Conservation (phyloP, 768 basidiomycete species). For the Podaxis sp. region DNA sequence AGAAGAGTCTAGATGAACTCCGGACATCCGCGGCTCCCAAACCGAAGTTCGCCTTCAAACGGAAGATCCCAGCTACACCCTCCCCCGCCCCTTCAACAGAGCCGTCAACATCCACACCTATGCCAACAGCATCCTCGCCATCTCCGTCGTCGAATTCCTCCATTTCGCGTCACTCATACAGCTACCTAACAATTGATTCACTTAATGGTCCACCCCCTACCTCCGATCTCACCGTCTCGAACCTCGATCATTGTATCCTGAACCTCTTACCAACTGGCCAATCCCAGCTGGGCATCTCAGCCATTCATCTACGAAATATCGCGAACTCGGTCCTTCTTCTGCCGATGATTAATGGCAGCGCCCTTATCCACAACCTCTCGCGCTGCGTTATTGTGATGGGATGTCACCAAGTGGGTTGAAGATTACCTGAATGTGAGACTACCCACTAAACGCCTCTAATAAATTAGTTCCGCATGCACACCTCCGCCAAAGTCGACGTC, state of each 20-base stretch:
- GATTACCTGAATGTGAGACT: background rate
- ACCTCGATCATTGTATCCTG: conserved; percentile 69
- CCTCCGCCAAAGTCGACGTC: conserved; percentile 61
- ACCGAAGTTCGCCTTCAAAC: conserved; percentile 68
- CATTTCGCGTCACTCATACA: conserved; percentile 44
- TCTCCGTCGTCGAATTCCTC: conserved; percentile 33
- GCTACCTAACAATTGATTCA: conserved; percentile 47
- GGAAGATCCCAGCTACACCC: conserved; percentile 27
- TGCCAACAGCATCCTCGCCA: conserved; percentile 10
- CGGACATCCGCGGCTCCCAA: conserved; percentile 46
- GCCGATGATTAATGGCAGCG: conserved; percentile 67
- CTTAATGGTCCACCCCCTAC: conserved; percentile 34
- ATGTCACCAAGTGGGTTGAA: conserved; percentile 73
- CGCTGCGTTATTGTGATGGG: conserved; percentile 67
- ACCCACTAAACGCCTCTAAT: background rate
- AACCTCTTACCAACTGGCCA: conserved; percentile 47
- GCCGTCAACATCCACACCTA: background rate
- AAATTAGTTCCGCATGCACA: conserved; percentile 88
- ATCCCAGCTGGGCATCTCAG: conserved; percentile 37
- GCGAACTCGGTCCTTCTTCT: conserved; percentile 63
- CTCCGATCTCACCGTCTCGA: conserved; percentile 63
- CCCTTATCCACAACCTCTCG: conserved; percentile 64
- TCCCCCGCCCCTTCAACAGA: conserved; percentile 14
- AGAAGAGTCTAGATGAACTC: conserved; percentile 52
- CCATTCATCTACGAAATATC: conserved; percentile 66